A percentile compares a stretch with the other conserved stretches of the same genome.
Conservation (phyloP, 2,329 filamentous ascomycete species). For the Cordyceps fumosorosea region DNA sequence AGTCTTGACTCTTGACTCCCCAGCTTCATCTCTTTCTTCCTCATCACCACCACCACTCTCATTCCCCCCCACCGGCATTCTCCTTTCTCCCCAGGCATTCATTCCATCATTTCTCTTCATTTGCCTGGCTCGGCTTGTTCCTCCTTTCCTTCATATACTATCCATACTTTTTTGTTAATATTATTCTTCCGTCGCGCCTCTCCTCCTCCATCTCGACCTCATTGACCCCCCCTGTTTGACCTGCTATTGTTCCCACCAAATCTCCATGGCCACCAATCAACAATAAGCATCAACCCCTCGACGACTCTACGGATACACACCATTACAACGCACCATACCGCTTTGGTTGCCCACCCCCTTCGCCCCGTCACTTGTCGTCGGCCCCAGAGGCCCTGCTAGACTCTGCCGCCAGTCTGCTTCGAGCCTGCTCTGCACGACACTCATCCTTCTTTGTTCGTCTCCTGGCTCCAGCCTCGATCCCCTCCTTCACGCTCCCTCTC, state of each 20-base stretch:
- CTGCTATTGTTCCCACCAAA: conserved; percentile 2
- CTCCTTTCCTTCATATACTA: background rate
- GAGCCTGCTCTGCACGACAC: conserved; percentile 6
- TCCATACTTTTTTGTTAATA: background rate
- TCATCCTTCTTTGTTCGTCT: conserved; percentile 8
- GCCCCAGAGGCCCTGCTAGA: background rate
- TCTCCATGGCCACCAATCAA: conserved; percentile 9
- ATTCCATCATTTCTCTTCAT: conserved; percentile 4
- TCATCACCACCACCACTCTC: background rate
- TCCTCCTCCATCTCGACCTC: background rate
- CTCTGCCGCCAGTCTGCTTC: conserved; percentile 6
- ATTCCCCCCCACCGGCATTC: background rate
- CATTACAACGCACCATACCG: background rate
- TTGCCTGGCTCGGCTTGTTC: background rate
- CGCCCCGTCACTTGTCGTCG: background rate
- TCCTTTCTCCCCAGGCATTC: background rate
- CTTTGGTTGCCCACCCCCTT: conserved; percentile 4
- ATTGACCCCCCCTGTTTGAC: conserved; percentile 6
- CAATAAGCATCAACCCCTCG: conserved; percentile 7
- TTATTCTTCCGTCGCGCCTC: background rate
- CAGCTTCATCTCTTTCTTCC: conserved; percentile 4
- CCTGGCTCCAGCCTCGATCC: conserved; percentile 9
- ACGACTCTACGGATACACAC: conserved; percentile 8
- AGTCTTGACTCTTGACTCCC: background rate
- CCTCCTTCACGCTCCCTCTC: conserved; percentile 10